Evolutionary conservation across 495 filamentous ascomycete genomes (phyloP).

Genomic region (Penicillium parvum): DNA sequence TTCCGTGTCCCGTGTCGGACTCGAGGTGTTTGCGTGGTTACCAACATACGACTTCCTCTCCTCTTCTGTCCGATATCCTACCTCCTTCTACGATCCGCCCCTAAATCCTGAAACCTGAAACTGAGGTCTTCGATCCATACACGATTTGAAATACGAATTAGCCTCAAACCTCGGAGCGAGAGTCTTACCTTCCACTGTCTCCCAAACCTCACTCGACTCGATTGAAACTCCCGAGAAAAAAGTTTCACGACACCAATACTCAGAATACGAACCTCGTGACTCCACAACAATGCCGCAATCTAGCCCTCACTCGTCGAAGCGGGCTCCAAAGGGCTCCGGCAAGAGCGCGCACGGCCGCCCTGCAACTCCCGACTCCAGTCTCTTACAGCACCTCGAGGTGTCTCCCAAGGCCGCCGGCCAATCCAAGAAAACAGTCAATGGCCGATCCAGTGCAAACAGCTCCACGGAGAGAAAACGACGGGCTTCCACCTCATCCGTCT

Average conservation of each 20-base stretch:
- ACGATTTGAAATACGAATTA: no score
- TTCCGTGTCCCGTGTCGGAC: constrained; percentile 34
- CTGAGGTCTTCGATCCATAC: not conserved
- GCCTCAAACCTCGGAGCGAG: not conserved
- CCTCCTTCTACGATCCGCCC: constrained; percentile 1
- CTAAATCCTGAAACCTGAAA: not conserved
- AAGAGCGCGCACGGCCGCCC: constrained; percentile 25
- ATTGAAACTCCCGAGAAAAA: not conserved
- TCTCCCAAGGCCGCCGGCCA: constrained; percentile 21
- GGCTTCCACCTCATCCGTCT: constrained; percentile 39
- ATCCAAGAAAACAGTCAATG: constrained; percentile 26
- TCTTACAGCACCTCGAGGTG: constrained; percentile 16
- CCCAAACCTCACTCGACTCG: not conserved
- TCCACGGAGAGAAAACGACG: constrained; percentile 34
- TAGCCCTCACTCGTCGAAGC: constrained; percentile 27
- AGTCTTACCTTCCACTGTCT: not conserved
- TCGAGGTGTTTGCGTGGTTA: constrained; percentile 39
- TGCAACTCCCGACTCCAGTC: constrained; percentile 20
- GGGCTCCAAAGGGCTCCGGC: constrained; percentile 25
- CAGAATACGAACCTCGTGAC: not conserved
- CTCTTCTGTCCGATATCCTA: constrained; percentile 5
- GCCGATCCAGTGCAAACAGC: constrained; percentile 15
- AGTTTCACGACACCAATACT: not conserved
- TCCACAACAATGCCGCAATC: constrained; percentile 26
- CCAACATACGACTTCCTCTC: constrained; percentile 4